Percentiles rank a stretch among this genome's conserved stretches.
phyloP scores from a whole-genome alignment of 352 stramenopile species.

The Phytophthora colocasiae region DNA sequence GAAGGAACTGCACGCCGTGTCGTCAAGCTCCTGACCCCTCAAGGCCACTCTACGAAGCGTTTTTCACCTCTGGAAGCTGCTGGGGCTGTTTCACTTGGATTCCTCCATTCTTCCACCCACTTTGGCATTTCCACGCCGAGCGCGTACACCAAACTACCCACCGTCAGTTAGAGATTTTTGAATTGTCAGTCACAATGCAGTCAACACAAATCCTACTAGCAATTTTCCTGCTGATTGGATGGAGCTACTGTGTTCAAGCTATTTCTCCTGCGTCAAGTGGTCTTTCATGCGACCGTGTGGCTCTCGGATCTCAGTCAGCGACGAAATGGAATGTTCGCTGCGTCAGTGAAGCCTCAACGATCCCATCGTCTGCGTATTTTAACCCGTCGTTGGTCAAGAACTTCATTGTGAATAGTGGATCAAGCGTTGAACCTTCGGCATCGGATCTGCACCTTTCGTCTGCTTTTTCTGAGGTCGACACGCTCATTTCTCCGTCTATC shows the following conservation, averaged over 20 bases:
- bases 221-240: slow-evolving; percentile 10
- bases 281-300: slow-evolving; percentile 32
- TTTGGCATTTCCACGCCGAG: slow-evolving; percentile 26
- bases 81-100: slow-evolving; percentile 31
- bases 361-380: slow-evolving; percentile 32
- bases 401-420: slow-evolving; percentile 37
- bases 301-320: slow-evolving; percentile 35
- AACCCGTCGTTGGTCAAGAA: slow-evolving; percentile 40
- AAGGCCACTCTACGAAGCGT: slow-evolving; percentile 16
- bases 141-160: slow-evolving; percentile 24
- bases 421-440: slow-evolving; percentile 22
- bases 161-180: slow-evolving; percentile 11
- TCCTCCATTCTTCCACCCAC: slow-evolving; percentile 22
- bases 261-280: slow-evolving; percentile 16
- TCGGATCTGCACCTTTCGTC: slow-evolving; percentile 47
- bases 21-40: slow-evolving; percentile 32
- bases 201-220: slow-evolving; percentile 8
- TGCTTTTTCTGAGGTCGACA: slow-evolving; percentile 41
- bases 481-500: slow-evolving; percentile 46
- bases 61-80: slow-evolving; percentile 5
- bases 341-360: slow-evolving; percentile 2
- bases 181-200: slow-evolving; percentile 25
- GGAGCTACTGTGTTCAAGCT: not conserved
- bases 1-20: slow-evolving; percentile 22
- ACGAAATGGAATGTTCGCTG: slow-evolving; percentile 46